phyloP scores from a whole-genome alignment of 306 rosid species.

The Rubus idaeus region DNA sequence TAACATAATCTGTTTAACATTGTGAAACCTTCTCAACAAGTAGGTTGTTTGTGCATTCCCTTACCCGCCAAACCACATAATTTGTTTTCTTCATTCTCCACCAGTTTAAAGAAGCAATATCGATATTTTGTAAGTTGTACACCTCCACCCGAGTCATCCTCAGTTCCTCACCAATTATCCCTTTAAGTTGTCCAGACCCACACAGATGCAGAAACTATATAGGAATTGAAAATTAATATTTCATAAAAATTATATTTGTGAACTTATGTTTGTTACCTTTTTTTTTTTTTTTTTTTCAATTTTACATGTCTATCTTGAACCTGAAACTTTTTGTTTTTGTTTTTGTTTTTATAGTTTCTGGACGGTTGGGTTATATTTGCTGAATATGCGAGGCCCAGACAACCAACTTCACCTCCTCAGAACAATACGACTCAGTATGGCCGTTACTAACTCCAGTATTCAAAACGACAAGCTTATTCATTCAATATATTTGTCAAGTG shows the following conservation, averaged over 20 bases:
- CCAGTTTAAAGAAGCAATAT: not conserved
- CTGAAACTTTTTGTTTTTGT: constrained; percentile 16
- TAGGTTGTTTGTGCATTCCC: not conserved
- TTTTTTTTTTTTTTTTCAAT: too few species aligned
- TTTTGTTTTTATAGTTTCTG: constrained; percentile 55
- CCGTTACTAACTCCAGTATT: constrained; percentile 38
- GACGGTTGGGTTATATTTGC: constrained; percentile 99
- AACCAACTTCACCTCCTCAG: constrained; percentile 38
- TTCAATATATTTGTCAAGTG: constrained; percentile 15
- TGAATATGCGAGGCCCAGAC: constrained; percentile 90
- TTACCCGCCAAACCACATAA: not conserved
- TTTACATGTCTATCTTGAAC: not conserved
- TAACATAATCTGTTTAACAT: not conserved
- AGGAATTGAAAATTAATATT: not conserved
- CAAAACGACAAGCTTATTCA: constrained; percentile 22
- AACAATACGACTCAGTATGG: constrained; percentile 35
- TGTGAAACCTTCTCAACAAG: not conserved
- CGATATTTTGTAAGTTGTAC: not conserved
- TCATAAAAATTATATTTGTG: not conserved
- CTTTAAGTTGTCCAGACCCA: not conserved
- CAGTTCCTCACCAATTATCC: not conserved
- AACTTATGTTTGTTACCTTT: not conserved
- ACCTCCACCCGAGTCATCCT: not conserved
- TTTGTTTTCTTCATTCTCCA: not conserved
- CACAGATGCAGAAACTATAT: not conserved